These are phyloP conservation scores for Coemansia furcata DNA, from an alignment of 192 early-diverging fungal species.

Conservation along the genomic window DNA sequence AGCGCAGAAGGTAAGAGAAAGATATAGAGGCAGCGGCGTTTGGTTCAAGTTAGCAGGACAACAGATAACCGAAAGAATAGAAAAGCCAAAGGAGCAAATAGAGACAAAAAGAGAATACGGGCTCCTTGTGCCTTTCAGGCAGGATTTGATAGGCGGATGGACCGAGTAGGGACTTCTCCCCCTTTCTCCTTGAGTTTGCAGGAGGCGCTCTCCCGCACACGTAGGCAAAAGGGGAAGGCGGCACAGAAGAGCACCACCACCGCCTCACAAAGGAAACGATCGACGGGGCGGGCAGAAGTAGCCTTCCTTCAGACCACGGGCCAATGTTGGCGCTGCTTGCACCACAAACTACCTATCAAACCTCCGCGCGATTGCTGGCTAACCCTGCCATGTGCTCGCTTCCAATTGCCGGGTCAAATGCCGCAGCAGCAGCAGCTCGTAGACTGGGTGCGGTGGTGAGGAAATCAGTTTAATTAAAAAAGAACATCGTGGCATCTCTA, in stretches of 20 bases:
- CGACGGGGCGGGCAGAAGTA: background rate
- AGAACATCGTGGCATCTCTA: constrained; percentile 1
- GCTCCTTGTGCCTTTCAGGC: background rate
- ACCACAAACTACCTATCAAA: background rate
- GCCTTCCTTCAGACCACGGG: background rate
- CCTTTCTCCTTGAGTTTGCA: background rate
- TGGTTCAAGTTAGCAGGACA: constrained; percentile 2
- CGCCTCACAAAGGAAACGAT: constrained; percentile 10
- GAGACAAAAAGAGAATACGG: background rate
- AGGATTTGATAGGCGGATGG: background rate
- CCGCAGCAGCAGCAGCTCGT: background rate
- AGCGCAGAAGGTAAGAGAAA: background rate
- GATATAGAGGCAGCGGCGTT: background rate
- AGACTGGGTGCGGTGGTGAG: background rate
- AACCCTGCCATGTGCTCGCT: background rate
- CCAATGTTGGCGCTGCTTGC: background rate
- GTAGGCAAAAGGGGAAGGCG: background rate
- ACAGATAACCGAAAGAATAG: constrained; percentile 2
- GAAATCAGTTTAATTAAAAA: background rate
- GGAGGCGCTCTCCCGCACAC: background rate
- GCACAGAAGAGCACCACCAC: background rate
- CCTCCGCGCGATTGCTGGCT: background rate
- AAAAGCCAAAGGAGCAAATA: background rate
- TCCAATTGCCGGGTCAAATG: background rate
- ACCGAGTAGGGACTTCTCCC: background rate